phyloP scores from a whole-genome alignment of 2,329 filamentous ascomycete genomes.

The Coniochaeta sp. region DNA sequence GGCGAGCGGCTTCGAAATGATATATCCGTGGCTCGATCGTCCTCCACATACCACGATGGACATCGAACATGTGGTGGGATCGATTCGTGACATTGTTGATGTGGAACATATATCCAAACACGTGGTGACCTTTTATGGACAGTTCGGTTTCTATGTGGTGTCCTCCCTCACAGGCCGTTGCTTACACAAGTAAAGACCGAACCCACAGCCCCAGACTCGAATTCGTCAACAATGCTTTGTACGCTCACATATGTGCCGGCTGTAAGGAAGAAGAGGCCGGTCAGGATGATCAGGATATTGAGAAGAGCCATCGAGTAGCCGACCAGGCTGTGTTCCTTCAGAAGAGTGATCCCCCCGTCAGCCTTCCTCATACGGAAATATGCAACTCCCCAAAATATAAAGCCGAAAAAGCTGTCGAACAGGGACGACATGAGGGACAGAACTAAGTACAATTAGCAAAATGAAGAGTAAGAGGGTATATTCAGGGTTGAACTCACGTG shows the following conservation, averaged over 20 bases:
- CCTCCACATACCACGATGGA: background rate
- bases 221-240: slow-evolving; percentile 68
- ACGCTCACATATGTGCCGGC: slow-evolving; percentile 77
- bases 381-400: slow-evolving; percentile 88
- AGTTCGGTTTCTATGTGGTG: background rate
- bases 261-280: slow-evolving; percentile 74
- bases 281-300: slow-evolving; percentile 65
- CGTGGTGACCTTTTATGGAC: background rate
- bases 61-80: background rate
- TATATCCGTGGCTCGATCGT: background rate
- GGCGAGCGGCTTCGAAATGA: background rate
- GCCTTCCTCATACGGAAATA: slow-evolving; percentile 69
- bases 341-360: slow-evolving; percentile 48
- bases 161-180: slow-evolving; percentile 50
- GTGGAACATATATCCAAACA: background rate
- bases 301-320: slow-evolving; percentile 50
- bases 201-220: slow-evolving; percentile 55
- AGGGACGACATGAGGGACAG: slow-evolving; percentile 76
- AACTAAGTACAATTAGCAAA: slow-evolving; percentile 27
- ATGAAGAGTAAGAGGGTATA: slow-evolving; percentile 14
- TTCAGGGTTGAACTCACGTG: slow-evolving; percentile 36
- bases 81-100: background rate
- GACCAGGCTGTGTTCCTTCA: slow-evolving; percentile 42
- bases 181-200: slow-evolving; percentile 67
- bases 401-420: slow-evolving; percentile 90